Base-by-base conservation (phyloP, 345 rosid species). In the Limnanthes douglasii region DNA sequence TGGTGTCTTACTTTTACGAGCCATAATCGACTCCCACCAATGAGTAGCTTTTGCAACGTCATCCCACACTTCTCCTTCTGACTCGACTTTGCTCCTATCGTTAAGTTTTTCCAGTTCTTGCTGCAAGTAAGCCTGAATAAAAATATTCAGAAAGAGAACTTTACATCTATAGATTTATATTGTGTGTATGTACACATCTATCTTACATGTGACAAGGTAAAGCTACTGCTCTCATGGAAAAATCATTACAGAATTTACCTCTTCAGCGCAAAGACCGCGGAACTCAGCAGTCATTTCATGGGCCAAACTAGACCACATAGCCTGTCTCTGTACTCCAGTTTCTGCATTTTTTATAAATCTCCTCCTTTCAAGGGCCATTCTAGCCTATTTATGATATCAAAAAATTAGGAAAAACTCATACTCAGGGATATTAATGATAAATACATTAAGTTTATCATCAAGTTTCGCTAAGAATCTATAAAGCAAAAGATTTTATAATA, bases 241-340 rank as follows among this genome's bases (percentile, higher is more conserved):
- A 51, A n/a, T 26, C 11, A 18, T 22, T 43, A 3, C 5, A 9
- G n/a, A n/a, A n/a, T 13, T 37, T 56, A 85, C 99, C 96, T 90
- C 99, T 62, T 90, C 99, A 35, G 99, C 99, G 61, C 99, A 90
- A 43, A 90, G 86, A 45, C 99, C 93, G 67, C 99, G 92, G 51
- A 90, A 90, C 50, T 90, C 99, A 36, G 94, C 99, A 43, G 99
- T 90, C 99, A 90, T 84, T 68, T 90, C 96, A 66, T 90, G 96
- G 36, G 99, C 99, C 65, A 90, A 66, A 66, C 68, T 85, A 42
- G 99, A 85, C 99, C 99, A 90, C 94, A 78, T 90, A 9, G 93
- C 94, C 49, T 90, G 99, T 48, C 88, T 80, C 25, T 85, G 96
- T 6, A 90, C 94, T 1, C 88, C 96, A 45, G 69, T 75, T 58